Evolutionary conservation across 495 filamentous ascomycete genomes (phyloP), one percentile per base, ranked within the genome.

Genomic region (Aspergillus incahuasiensis): DNA sequence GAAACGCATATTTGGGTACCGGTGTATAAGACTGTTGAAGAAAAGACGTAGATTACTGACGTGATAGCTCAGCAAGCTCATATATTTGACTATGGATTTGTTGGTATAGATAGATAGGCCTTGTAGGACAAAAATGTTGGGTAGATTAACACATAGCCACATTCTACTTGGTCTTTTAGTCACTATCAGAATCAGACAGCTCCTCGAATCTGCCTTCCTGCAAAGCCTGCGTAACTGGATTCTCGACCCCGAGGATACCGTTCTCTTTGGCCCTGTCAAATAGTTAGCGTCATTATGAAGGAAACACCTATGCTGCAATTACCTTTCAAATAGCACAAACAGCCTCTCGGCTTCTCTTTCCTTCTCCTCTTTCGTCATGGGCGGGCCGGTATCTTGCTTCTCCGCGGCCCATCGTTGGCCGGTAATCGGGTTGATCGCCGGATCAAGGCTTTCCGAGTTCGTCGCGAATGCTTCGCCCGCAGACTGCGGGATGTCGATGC

Each of bases 291-390:
- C 15, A 19, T 16, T 15, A 45, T 45, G 25, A 28, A 11, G 19
- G 19, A 16, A 40, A 18, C 5, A 40, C 15, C 6, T 18, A 28
- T 28, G n/a, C 39, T 46, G 40, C 12, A 7, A 71, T 59, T 74
- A 90, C 89, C 91, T 84, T 71, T 98, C 92, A 71, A 98, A 98
- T 15, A 98, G 76, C 13, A 97, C 90, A 73, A 97, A 96, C 0
- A 98, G 73, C 61, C 82, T 85, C 68, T 98, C 94, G 0, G 94
- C 94, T 68, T 98, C 94, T 42, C 89, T 77, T 65, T 96, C 90
- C 69, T 88, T 96, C 78, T 98, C 92, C 56, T 89, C 94, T 30
- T 85, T 75, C 6, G 87, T 92, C 94, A 98, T 97, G 18, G 85
- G 80, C 1, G 81, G 81, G 8, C 74, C 71, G 4, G 81, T 69